Evolutionary conservation across 2,329 filamentous ascomycete species (phyloP), one percentile per base, ranked within the genome.

Genomic region (Alternaria sp.): DNA sequence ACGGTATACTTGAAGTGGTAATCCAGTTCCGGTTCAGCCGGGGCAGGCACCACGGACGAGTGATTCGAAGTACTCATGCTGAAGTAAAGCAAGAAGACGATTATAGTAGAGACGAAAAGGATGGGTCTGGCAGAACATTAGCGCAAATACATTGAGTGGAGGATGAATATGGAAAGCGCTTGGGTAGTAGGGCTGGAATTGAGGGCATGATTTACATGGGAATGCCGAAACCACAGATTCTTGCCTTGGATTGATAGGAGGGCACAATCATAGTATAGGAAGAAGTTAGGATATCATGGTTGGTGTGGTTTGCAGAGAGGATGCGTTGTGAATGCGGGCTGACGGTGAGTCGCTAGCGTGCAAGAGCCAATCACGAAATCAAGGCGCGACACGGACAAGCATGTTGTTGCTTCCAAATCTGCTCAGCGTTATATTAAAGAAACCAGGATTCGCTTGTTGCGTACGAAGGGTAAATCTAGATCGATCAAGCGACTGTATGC

Each of bases 1-100:
- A 87, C 85, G 0, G 84, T 84, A 71, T 89, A 90, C 53, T 85
- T 83, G 70, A 88, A 85, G 61, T 85, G 82, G 25, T 67, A 73
- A 18, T 65, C 57, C 20, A 34, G 54, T 7, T 59, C 57, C 28
- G 54, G 51, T 4, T 51, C 50, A 5, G 38, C 45, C 34, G 61
- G 55, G 3, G 59, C 55, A 4, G 60, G 57, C 2, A 52, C 28
- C 2, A 48, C 28, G 14, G 53, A 32, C 3, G 43, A 27, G 1
- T 40, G 11, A 12, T 43, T 28, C 8, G 40, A 44, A 11, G 50
- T 41, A 22, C 59, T 51, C 52, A 63, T 61, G 12, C 18, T 57
- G 40, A 64, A 57, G 46, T 69, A 66, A 28, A 59, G 55, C 14
- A 63, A 1, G 2, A 63, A 46, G 14, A 69, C 48, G 5, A 65